Evolutionary conservation across 1,139 yeast genomes (phyloP).

Genomic region (Yamadazyma sp.): DNA sequence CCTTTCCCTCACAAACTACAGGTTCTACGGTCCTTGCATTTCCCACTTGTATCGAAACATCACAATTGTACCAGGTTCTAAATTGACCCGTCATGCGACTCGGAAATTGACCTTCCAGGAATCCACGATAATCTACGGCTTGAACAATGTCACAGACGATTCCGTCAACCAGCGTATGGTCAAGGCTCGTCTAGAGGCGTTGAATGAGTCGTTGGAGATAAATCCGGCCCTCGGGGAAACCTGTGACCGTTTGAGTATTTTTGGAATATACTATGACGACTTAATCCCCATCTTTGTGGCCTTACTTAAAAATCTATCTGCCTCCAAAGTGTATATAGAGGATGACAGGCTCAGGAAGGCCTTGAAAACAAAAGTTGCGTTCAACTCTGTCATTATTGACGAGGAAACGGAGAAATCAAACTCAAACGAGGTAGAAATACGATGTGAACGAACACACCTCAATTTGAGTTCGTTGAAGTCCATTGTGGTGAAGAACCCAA

Average conservation of each 20-base stretch:
- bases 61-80: constrained; percentile 24
- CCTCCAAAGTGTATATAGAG: constrained; percentile 11
- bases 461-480: constrained; percentile 2
- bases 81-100: constrained; percentile 17
- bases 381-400: constrained; percentile 12
- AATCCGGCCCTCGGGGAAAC: constrained; percentile 27
- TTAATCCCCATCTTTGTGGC: constrained; percentile 21
- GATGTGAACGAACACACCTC: constrained; percentile 3
- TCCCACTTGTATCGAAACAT: constrained; percentile 30
- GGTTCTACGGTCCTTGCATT: constrained; percentile 36
- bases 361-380: constrained; percentile 6
- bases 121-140: constrained; percentile 20
- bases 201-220: constrained; percentile 26
- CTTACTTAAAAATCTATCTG: constrained; percentile 2
- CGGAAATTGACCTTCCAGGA: constrained; percentile 25
- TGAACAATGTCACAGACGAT: constrained; percentile 4
- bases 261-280: constrained; percentile 32
- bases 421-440: constrained; percentile 13
- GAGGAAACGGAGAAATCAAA: constrained; percentile 3
- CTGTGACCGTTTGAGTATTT: constrained; percentile 24
- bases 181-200: constrained; percentile 27
- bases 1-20: constrained; percentile 37
- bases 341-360: constrained; percentile 7
- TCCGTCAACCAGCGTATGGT: constrained; percentile 22
- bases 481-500: constrained; percentile 3